phyloP scores from a whole-genome alignment of 306 rosid species.

The Fragaria nilgerrensis region DNA sequence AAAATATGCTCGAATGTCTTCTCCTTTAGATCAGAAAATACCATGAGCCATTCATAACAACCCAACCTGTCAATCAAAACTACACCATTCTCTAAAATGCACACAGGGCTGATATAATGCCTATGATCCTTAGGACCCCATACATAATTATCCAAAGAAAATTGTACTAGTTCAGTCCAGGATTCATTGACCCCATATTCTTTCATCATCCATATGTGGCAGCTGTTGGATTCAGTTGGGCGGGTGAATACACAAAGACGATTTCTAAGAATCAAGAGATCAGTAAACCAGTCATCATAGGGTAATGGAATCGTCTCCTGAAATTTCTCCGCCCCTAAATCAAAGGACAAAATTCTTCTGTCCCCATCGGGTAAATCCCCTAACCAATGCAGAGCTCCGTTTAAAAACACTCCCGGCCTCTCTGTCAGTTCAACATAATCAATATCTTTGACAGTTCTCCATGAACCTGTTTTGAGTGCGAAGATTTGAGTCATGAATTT shows the following conservation, averaged over 20 bases:
- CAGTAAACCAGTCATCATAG: too few species aligned
- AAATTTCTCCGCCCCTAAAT: not conserved
- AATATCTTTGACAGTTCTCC: not conserved
- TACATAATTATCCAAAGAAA: not conserved
- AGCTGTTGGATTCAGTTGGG: too few species aligned
- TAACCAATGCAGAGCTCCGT: not conserved
- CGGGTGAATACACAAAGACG: not conserved
- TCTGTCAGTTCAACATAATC: not conserved
- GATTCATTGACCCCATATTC: constrained; percentile 1
- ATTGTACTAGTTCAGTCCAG: not conserved
- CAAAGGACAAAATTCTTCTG: not conserved
- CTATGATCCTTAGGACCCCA: not conserved
- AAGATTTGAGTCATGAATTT: too few species aligned
- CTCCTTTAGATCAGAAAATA: too few species aligned
- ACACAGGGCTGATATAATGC: not conserved
- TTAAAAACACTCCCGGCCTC: not conserved
- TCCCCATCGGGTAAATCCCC: not conserved
- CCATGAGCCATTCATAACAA: too few species aligned
- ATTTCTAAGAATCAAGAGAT: not conserved
- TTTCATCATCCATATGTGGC: constrained; percentile 5
- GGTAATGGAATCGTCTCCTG: not conserved
- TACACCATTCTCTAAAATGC: not conserved
- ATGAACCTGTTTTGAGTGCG: too few species aligned
- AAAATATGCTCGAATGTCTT: too few species aligned
- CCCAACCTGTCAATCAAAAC: not conserved